Evolutionary conservation across 2,329 filamentous ascomycete genomes (phyloP).

Genomic region (Alternaria sp.): DNA sequence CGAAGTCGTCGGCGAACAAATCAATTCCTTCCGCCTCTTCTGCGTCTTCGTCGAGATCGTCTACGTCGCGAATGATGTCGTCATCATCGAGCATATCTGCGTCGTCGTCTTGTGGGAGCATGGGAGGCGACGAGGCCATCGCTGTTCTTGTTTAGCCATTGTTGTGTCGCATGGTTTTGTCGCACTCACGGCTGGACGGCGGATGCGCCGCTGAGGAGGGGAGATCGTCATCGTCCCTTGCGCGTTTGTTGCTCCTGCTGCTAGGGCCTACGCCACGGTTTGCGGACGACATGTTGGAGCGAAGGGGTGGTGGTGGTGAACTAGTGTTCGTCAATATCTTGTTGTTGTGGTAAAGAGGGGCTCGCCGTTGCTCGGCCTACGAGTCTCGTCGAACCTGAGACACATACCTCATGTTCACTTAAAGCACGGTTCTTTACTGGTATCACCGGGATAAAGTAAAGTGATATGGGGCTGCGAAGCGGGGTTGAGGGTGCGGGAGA

Average conservation of each 20-base stretch:
- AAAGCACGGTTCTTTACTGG: conserved; percentile 5
- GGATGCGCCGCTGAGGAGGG: conserved; percentile 64
- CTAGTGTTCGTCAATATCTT: conserved; percentile 54
- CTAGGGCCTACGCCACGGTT: conserved; percentile 71
- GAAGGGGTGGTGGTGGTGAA: conserved; percentile 69
- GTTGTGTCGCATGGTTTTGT: conserved; percentile 1
- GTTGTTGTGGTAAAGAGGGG: conserved; percentile 27
- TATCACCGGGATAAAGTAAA: background rate
- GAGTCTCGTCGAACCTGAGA: background rate
- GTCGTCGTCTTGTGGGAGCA: conserved; percentile 71
- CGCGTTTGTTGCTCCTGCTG: conserved; percentile 68
- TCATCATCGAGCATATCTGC: conserved; percentile 74
- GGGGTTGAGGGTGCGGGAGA: conserved; percentile 9
- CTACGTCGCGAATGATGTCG: conserved; percentile 68
- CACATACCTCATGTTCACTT: conserved; percentile 31
- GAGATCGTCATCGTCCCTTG: conserved; percentile 67
- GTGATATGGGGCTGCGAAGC: background rate
- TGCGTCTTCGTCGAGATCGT: conserved; percentile 71
- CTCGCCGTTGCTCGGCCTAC: conserved; percentile 11
- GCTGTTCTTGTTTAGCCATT: conserved; percentile 49
- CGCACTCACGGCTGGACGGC: conserved; percentile 67
- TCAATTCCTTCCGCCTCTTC: conserved; percentile 75
- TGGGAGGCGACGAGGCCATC: conserved; percentile 66
- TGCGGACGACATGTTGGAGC: conserved; percentile 79
- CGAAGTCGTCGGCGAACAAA: conserved; percentile 73